phyloP scores from a whole-genome alignment of 2,329 filamentous ascomycete genomes.

The Pezicula neosporulosa region DNA sequence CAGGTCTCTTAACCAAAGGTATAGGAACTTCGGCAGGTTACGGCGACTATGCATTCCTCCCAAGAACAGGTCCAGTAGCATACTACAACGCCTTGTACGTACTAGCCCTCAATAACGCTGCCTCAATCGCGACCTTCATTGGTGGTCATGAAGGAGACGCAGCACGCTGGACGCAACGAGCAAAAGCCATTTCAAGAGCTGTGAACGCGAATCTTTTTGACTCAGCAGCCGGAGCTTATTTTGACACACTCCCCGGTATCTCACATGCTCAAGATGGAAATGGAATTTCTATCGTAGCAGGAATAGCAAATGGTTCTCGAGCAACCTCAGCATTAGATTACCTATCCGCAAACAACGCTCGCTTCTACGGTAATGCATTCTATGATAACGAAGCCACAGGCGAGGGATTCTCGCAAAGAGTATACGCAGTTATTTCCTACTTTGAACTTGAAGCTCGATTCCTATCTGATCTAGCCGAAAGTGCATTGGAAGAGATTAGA shows the following conservation, averaged over 20 bases:
- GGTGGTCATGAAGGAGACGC: constrained; percentile 29
- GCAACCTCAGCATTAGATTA: constrained; percentile 36
- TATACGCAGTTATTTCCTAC: constrained; percentile 50
- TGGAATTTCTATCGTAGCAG: constrained; percentile 40
- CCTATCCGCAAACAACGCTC: constrained; percentile 31
- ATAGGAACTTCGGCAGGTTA: constrained; percentile 32
- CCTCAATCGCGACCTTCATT: constrained; percentile 35
- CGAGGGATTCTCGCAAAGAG: constrained; percentile 37
- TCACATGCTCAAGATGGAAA: constrained; percentile 50
- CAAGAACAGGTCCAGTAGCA: constrained; percentile 42
- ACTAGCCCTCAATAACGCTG: constrained; percentile 40
- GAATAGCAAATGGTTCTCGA: constrained; percentile 24
- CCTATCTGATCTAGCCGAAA: constrained; percentile 26
- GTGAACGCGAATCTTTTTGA: constrained; percentile 38
- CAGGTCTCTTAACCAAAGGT: constrained; percentile 39
- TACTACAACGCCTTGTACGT: constrained; percentile 52
- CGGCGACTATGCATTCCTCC: constrained; percentile 50
- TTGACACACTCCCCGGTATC: constrained; percentile 28
- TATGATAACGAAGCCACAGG: constrained; percentile 42
- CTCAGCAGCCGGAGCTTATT: constrained; percentile 37
- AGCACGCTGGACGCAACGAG: constrained; percentile 35
- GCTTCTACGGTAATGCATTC: constrained; percentile 47
- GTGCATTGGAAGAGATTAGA: constrained; percentile 41
- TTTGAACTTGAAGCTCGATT: constrained; percentile 51
- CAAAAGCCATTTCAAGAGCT: constrained; percentile 29